A percentile compares a stretch with the other conserved stretches of the same genome.
Conservation (phyloP, 2,329 filamentous ascomycete genomes). For the Stagonosporopsis vannaccii region DNA sequence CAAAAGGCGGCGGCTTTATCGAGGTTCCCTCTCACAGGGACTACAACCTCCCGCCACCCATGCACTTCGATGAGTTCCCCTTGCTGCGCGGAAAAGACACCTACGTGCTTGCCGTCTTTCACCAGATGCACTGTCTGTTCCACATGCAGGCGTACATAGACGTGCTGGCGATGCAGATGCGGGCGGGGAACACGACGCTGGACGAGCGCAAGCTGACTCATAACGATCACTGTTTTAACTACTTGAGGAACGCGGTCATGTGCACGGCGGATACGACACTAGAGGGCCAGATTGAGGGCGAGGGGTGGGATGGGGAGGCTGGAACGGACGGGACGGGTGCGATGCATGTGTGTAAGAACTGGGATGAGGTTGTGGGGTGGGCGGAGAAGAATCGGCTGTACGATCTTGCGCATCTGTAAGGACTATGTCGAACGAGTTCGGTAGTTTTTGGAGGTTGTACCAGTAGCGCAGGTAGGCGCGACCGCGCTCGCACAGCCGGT, state of each 20-base stretch:
- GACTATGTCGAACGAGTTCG: no score
- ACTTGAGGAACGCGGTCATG: constrained; percentile 35
- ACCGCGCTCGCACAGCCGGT: no score
- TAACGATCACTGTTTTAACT: constrained; percentile 41
- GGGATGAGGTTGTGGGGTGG: constrained; percentile 24
- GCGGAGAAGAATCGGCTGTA: constrained; percentile 14
- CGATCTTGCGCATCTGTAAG: constrained; percentile 10
- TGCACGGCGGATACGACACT: constrained; percentile 37
- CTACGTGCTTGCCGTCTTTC: constrained; percentile 27
- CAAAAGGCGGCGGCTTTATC: constrained; percentile 28
- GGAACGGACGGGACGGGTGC: constrained; percentile 31
- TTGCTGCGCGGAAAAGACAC: constrained; percentile 13
- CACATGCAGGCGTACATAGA: constrained; percentile 25
- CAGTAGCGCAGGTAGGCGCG: no score
- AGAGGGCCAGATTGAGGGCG: constrained; percentile 28
- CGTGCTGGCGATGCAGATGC: constrained; percentile 25
- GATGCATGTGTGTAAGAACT: constrained; percentile 29
- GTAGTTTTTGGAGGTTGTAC: background rate
- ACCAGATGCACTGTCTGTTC: constrained; percentile 31
- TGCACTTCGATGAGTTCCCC: constrained; percentile 20
- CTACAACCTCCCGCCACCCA: constrained; percentile 23
- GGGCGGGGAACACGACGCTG: constrained; percentile 21
- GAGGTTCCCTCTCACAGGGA: constrained; percentile 14
- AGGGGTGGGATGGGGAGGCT: constrained; percentile 5
- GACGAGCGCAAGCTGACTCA: constrained; percentile 31